These are phyloP conservation scores for Strobilomyces dryophilus DNA, from an alignment of 768 basidiomycete species.

Conservation along the genomic window DNA sequence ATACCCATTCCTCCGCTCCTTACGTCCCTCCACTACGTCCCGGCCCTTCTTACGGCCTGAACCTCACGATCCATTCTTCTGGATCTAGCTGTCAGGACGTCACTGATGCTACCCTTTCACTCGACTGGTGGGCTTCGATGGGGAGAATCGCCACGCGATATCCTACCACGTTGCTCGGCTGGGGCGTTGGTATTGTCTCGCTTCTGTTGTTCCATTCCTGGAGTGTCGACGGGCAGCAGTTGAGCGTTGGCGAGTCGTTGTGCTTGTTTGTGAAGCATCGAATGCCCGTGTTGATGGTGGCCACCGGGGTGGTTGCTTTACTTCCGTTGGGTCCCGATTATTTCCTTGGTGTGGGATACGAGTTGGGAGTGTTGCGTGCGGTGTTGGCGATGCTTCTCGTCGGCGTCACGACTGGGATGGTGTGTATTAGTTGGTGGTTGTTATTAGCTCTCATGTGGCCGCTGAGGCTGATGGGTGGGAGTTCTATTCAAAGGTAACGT, in stretches of 20 bases:
- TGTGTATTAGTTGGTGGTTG: conserved; percentile 55
- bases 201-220: conserved; percentile 54
- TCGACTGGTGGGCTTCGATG: conserved; percentile 71
- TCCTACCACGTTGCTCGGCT: conserved; percentile 64
- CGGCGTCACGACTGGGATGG: conserved; percentile 60
- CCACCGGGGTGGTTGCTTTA: conserved; percentile 44
- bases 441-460: conserved; percentile 48
- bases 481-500: conserved; percentile 15
- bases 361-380: conserved; percentile 35
- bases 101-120: conserved; percentile 41
- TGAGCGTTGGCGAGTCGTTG: conserved; percentile 49
- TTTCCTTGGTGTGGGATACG: conserved; percentile 59
- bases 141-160: conserved; percentile 74
- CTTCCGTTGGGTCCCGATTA: conserved; percentile 54
- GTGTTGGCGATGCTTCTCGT: conserved; percentile 55
- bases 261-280: conserved; percentile 35
- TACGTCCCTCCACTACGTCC: conserved; percentile 39
- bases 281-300: conserved; percentile 41
- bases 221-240: conserved; percentile 34
- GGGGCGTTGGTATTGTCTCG: conserved; percentile 69
- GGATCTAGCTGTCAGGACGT: conserved; percentile 43
- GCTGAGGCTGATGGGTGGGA: conserved; percentile 20
- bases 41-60: conserved; percentile 35
- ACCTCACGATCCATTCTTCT: conserved; percentile 57
- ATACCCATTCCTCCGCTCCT: conserved; percentile 66